Evolutionary conservation across 805 yeast genomes (phyloP), one percentile per base, ranked within the genome.

Genomic region (Peterozyma toletana): DNA sequence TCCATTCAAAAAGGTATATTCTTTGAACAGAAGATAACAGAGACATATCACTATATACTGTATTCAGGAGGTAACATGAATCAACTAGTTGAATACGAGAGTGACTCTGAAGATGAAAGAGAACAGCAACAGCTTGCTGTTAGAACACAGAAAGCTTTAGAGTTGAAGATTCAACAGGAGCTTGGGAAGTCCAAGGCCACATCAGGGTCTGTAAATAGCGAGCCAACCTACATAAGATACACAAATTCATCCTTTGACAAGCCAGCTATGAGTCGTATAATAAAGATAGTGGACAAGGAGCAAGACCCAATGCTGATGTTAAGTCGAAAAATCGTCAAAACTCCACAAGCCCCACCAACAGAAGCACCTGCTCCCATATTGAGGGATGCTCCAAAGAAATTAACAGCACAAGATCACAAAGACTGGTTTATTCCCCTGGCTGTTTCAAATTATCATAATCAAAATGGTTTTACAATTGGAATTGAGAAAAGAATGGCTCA

Each of bases 381-480:
- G 37, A 79, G 86, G n/a, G 67, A 78, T 30, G 60, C 71, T 30
- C 62, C 67, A 27, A 67, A 74, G n/a, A 66, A 72, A 53, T 59
- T 83, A 15, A 75, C 89, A 0, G 76, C 77, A 27, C 86, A 83
- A 51, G 95, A 89, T 42, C 85, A 80, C 50, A 78, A 75, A 27
- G 73, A 77, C 48, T 91, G 97, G 96, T 72, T 74, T 39, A 88
- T 93, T 30, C 98, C 98, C 0, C 81, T 96, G 0, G 87, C 95
- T 1, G 77, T 91, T 0, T 91, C 98, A 1, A 88, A 87, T 59
- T 93, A 98, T 97, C 90, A 89, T 60, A 93, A 93, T 60, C 86
- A 90, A 14, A 84, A 86, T 52, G 97, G 98, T 1, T 87, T 80
- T 57, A 80, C 96, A 1, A 81, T 90, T 38, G 79, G 84, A 1